A percentile compares a stretch with the other conserved stretches of the same genome.
phyloP scores from a whole-genome alignment of 345 rosid species.

The Psidium guajava region DNA sequence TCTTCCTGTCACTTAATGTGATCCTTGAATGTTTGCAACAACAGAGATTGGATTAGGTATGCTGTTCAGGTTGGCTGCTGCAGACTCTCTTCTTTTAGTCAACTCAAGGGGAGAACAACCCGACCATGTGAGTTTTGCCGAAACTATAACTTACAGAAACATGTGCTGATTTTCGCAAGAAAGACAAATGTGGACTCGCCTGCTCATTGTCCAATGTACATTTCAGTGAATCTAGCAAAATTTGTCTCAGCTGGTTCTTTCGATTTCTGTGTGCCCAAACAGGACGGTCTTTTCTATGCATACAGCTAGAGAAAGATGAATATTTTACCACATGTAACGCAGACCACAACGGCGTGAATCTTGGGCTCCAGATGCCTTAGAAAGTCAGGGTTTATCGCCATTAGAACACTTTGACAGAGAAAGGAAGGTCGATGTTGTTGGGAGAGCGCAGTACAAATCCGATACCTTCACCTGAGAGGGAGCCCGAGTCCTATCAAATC shows the following conservation, averaged over 20 bases:
- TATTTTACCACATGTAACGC: not conserved
- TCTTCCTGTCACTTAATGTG: not conserved
- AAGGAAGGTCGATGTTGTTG: not conserved
- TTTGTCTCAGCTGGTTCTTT: not conserved
- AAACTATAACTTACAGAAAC: not conserved
- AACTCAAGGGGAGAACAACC: not conserved
- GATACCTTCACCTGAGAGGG: too few relatives aligned
- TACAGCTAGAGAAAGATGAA: not conserved
- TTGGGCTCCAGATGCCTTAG: not conserved
- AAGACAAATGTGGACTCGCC: not conserved
- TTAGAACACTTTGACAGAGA: not conserved
- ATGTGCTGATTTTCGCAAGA: not conserved
- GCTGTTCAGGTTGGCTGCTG: not conserved
- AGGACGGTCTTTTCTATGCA: not conserved
- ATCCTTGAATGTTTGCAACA: not conserved
- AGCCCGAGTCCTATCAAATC: too few relatives aligned
- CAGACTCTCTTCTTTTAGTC: not conserved
- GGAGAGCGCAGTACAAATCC: too few relatives aligned
- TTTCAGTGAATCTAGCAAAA: not conserved
- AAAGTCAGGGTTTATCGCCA: not conserved
- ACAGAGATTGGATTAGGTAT: not conserved
- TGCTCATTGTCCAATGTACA: not conserved
- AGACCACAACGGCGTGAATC: not conserved
- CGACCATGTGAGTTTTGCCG: not conserved
- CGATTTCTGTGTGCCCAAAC: not conserved